Evolutionary conservation across 345 rosid genomes (phyloP).

Genomic region (Murraya paniculata): DNA sequence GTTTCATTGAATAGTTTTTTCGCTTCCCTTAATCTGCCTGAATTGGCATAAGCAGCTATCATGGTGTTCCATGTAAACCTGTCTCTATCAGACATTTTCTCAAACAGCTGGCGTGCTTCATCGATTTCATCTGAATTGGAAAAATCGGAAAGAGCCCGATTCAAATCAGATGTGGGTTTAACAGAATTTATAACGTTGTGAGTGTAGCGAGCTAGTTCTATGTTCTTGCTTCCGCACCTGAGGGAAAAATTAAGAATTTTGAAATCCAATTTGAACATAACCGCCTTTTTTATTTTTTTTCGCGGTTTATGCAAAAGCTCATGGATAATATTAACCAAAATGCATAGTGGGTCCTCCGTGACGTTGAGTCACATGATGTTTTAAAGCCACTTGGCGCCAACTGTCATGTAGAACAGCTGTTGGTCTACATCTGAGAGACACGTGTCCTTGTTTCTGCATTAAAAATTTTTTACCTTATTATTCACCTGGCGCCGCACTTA

Average conservation of each 20-base stretch:
- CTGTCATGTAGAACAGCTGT: neutral
- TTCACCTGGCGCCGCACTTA: neutral
- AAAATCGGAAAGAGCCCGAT: slow-evolving; percentile 36
- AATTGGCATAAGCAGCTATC: slow-evolving; percentile 65
- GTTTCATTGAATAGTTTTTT: slow-evolving; percentile 37
- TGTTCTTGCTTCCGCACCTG: neutral
- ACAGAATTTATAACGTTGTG: slow-evolving; percentile 16
- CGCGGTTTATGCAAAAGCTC: neutral
- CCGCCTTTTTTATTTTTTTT: neutral
- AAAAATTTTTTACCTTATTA: neutral
- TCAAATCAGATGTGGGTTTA: slow-evolving; percentile 40
- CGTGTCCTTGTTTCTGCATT: neutral
- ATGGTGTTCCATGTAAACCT: slow-evolving; percentile 86
- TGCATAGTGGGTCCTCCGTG: neutral
- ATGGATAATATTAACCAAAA: neutral
- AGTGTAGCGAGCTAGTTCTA: slow-evolving; percentile 10
- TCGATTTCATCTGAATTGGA: slow-evolving; percentile 52
- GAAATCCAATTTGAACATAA: slow-evolving; percentile 34
- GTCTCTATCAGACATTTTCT: slow-evolving; percentile 60
- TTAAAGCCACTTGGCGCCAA: slow-evolving; percentile 15
- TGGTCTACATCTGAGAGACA: neutral
- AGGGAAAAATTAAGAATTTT: slow-evolving; percentile 6
- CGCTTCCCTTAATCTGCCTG: slow-evolving; percentile 67
- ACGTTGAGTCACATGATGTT: neutral
- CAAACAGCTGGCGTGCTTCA: slow-evolving; percentile 74